These are phyloP conservation scores for Fusarium redolens DNA, from an alignment of 2,329 filamentous ascomycete genomes.

Conservation along the genomic window DNA sequence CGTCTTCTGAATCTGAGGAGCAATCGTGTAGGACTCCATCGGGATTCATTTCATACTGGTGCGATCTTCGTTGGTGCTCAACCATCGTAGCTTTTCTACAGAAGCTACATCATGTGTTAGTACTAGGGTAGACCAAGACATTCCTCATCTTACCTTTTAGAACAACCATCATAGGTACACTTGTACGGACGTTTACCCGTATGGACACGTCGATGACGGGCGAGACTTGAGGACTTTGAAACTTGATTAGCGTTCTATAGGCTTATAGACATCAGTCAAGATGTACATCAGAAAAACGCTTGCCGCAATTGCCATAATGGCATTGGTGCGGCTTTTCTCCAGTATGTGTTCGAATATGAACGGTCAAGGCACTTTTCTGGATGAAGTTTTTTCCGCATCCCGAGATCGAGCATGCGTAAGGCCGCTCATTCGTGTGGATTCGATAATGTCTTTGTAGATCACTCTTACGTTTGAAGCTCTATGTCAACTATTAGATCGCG, in stretches of 20 bases:
- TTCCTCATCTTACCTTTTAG: conserved; percentile 62
- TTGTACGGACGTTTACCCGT: conserved; percentile 73
- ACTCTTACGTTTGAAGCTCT: conserved; percentile 80
- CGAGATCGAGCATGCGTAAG: conserved; percentile 69
- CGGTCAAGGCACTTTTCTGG: conserved; percentile 75
- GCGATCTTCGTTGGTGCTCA: conserved; percentile 71
- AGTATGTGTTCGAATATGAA: conserved; percentile 77
- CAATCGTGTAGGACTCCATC: conserved; percentile 64
- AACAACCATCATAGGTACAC: conserved; percentile 69
- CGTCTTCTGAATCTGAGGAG: conserved; percentile 66
- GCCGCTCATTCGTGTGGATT: conserved; percentile 79
- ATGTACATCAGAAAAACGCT: conserved; percentile 76
- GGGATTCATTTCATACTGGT: conserved; percentile 67
- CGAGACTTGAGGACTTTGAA: conserved; percentile 71
- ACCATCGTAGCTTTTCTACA: conserved; percentile 79
- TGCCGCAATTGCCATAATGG: conserved; percentile 74
- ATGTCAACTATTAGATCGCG: conserved; percentile 13
- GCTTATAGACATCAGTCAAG: background rate
- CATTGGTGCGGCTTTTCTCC: conserved; percentile 79
- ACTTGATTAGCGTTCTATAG: conserved; percentile 11
- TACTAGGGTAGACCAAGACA: conserved; percentile 18
- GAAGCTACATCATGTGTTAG: conserved; percentile 62
- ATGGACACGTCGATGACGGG: conserved; percentile 73
- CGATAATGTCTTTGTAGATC: conserved; percentile 76
- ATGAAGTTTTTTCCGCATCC: conserved; percentile 78